A percentile compares a stretch with the other conserved stretches of the same genome.
Evolutionary conservation across 441 rosid genomes (phyloP).

Genomic region (Melastoma candidum): DNA sequence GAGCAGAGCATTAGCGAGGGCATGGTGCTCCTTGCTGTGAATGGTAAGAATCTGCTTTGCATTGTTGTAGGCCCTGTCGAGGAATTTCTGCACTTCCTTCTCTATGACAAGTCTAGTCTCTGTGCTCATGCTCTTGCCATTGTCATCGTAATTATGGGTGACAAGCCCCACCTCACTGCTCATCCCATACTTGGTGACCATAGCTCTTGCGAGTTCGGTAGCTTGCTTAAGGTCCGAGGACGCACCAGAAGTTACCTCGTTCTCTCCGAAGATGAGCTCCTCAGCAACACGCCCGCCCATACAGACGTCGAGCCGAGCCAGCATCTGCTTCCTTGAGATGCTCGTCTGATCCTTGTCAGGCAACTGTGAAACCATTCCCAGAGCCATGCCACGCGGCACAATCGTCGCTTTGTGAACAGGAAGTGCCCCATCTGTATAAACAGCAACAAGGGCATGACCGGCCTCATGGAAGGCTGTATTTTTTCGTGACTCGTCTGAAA

Average conservation of each 20-base stretch:
- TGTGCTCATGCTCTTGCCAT: conserved; percentile 92
- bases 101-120: conserved; percentile 88
- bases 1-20: conserved; percentile 78
- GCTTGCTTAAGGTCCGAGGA: conserved; percentile 74
- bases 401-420: conserved; percentile 96
- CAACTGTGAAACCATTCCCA: conserved; percentile 87
- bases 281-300: conserved; percentile 97
- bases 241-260: conserved; percentile 85
- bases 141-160: conserved; percentile 61
- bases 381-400: conserved; percentile 87
- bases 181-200: conserved; percentile 95
- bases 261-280: conserved; percentile 88
- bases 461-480: conserved; percentile 92
- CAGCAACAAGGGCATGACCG: conserved; percentile 94
- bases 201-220: conserved; percentile 63
- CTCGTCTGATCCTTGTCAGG: conserved; percentile 76
- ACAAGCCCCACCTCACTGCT: conserved; percentile 85
- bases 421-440: conserved; percentile 83
- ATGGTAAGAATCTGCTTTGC: conserved; percentile 74
- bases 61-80: conserved; percentile 78
- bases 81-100: conserved; percentile 58
- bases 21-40: conserved; percentile 64
- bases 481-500: conserved; percentile 65
- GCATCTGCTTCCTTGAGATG: conserved; percentile 78
- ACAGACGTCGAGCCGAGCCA: conserved; percentile 84